Percentiles rank a stretch among this genome's conserved stretches.
Conservation (phyloP, 345 rosid genomes). For the Erysimum cheiranthoides region DNA sequence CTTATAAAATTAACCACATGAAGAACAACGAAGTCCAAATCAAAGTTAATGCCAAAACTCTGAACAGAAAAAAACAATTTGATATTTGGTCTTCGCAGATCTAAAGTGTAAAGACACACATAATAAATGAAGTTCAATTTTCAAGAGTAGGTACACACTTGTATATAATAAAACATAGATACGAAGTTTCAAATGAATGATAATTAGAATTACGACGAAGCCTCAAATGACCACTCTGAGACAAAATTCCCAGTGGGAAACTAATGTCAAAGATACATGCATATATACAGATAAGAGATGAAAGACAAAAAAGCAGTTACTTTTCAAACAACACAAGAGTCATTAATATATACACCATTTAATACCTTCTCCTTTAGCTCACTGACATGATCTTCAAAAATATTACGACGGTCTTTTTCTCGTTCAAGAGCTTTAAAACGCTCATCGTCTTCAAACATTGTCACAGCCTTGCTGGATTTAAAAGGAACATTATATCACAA, state of each 20-base stretch:
- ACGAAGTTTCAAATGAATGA: constrained; percentile 28
- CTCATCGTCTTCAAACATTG: constrained; percentile 80
- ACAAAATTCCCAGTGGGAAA: constrained; percentile 4
- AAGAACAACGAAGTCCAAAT: constrained; percentile 34
- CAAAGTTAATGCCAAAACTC: constrained; percentile 9
- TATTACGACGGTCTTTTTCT: constrained; percentile 88
- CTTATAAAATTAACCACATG: constrained; percentile 51
- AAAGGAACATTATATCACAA: constrained; percentile 33
- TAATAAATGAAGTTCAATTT: constrained; percentile 15
- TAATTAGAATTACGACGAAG: neutral
- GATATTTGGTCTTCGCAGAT: constrained; percentile 15
- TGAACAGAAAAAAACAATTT: constrained; percentile 9
- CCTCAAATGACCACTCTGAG: constrained; percentile 1
- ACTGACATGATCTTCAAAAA: constrained; percentile 70
- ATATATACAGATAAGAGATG: neutral
- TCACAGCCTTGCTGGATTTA: constrained; percentile 73
- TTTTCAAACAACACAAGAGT: constrained; percentile 29
- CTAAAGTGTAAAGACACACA: constrained; percentile 13
- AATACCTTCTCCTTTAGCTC: constrained; percentile 78
- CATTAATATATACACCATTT: constrained; percentile 7
- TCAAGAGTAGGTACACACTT: constrained; percentile 21
- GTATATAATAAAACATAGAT: constrained; percentile 1
- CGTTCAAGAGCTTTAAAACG: constrained; percentile 87
- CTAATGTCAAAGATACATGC: constrained; percentile 11
- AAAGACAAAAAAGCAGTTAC: constrained; percentile 21